Conservation (phyloP, 176 grass and related monocot species). For the Oryza nivara region DNA sequence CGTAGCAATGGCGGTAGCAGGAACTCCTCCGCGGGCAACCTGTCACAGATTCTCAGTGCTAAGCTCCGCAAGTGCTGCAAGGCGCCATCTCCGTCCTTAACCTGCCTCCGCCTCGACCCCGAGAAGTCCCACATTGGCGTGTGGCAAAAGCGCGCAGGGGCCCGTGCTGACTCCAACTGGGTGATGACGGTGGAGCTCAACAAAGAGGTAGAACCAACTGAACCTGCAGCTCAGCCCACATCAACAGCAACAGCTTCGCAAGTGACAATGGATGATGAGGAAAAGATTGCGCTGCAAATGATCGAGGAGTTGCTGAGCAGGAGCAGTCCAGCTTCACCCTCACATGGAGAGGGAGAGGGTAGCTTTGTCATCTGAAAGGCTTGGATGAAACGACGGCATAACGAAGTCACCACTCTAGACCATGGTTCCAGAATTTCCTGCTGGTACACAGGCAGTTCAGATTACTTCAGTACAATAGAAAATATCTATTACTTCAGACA, state of each 20-base stretch:
- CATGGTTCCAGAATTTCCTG: slow-evolving; percentile 46
- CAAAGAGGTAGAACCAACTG: slow-evolving; percentile 41
- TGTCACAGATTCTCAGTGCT: slow-evolving; percentile 95
- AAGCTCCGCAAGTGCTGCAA: slow-evolving; percentile 97
- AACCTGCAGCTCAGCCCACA: slow-evolving; percentile 39
- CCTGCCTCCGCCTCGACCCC: slow-evolving; percentile 90
- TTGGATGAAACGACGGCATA: slow-evolving; percentile 38
- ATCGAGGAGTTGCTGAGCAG: slow-evolving; percentile 92
- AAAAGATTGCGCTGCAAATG: slow-evolving; percentile 93
- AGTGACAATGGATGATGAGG: slow-evolving; percentile 69
- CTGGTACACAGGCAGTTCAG: slow-evolving; percentile 60
- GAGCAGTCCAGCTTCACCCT: slow-evolving; percentile 67
- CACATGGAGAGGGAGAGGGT: slow-evolving; percentile 39
- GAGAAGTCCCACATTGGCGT: slow-evolving; percentile 98
- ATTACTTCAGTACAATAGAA: slow-evolving; percentile 55
- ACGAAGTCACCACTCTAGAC: slow-evolving; percentile 44
- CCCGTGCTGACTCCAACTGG: slow-evolving; percentile 89
- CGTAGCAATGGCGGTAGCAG: slow-evolving; percentile 18
- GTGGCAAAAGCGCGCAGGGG: slow-evolving; percentile 97
- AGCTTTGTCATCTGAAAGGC: slow-evolving; percentile 64
- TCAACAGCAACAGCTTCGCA: slow-evolving; percentile 48
- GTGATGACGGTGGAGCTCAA: slow-evolving; percentile 97
- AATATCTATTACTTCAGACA: slow-evolving; percentile 52
- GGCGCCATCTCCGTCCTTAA: slow-evolving; percentile 82
- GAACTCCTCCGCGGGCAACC: slow-evolving; percentile 44